These are phyloP conservation scores for Fibroporia radiculosa DNA, from an alignment of 768 basidiomycete genomes.

Conservation along the genomic window DNA sequence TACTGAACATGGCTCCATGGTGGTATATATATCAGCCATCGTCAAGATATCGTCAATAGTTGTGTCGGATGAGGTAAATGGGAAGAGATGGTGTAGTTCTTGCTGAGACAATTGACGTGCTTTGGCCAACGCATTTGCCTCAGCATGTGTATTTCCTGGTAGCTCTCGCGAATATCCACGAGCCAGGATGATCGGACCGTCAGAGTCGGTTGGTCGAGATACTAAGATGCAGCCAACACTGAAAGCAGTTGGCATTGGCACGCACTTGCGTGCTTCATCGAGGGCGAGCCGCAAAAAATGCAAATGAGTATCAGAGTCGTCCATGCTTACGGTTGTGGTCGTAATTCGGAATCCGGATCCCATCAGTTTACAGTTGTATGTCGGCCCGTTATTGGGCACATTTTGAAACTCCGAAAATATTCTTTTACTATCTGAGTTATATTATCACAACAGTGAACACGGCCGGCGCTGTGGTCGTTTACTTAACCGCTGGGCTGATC, in stretches of 20 bases:
- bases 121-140: slow-evolving; percentile 87
- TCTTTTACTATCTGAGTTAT: too few species aligned
- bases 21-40: slow-evolving; percentile 80
- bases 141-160: slow-evolving; percentile 92
- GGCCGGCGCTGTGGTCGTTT: not conserved
- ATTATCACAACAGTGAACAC: too few species aligned
- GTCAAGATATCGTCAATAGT: slow-evolving; percentile 41
- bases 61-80: slow-evolving; percentile 32
- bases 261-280: slow-evolving; percentile 61
- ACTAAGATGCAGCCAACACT: slow-evolving; percentile 86
- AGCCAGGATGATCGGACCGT: slow-evolving; percentile 48
- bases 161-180: slow-evolving; percentile 89
- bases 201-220: slow-evolving; percentile 31
- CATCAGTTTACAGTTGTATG: too few species aligned
- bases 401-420: too few species aligned
- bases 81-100: slow-evolving; percentile 28
- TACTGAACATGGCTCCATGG: slow-evolving; percentile 92
- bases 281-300: slow-evolving; percentile 58
- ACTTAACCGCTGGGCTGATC: not conserved
- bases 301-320: slow-evolving; percentile 21
- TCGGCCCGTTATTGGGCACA: too few species aligned
- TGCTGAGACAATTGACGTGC: slow-evolving; percentile 36
- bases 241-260: slow-evolving; percentile 68
- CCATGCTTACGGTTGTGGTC: slow-evolving; percentile 3
- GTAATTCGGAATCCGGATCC: too few species aligned